These are phyloP conservation scores for Fragaria vesca DNA, from an alignment of 306 rosid genomes.

Conservation along the genomic window DNA sequence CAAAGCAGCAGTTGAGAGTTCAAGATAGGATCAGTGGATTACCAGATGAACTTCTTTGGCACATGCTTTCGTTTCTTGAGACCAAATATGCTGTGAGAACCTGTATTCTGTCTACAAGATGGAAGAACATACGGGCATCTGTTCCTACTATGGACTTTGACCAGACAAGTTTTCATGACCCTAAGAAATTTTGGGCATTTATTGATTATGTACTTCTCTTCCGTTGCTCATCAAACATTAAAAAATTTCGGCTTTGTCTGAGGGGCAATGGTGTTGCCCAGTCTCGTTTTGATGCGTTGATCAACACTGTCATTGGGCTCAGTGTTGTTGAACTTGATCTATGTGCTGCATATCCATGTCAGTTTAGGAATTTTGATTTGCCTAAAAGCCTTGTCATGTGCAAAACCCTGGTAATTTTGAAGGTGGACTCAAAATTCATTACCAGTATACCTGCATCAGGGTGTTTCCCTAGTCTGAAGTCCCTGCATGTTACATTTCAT, in stretches of 20 bases:
- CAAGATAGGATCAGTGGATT: background rate
- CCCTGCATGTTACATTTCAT: no score
- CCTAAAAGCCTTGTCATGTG: background rate
- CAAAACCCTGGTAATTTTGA: background rate
- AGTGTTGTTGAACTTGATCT: no score
- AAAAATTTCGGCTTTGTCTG: no score
- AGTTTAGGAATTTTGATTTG: no score
- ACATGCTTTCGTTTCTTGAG: background rate
- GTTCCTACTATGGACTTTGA: background rate
- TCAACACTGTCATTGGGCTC: no score
- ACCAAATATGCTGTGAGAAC: background rate
- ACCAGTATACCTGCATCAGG: background rate
- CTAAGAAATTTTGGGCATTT: background rate
- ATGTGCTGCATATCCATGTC: no score
- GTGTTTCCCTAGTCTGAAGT: no score
- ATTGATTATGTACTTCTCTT: no score
- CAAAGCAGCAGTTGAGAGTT: no score
- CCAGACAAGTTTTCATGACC: background rate
- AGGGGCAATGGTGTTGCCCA: no score
- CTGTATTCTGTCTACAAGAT: background rate
- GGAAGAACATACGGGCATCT: constrained; percentile 1
- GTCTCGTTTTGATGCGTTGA: no score
- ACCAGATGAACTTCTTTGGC: background rate
- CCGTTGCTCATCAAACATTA: no score
- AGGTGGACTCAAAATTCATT: background rate